Evolutionary conservation across 2,329 filamentous ascomycete species (phyloP), one percentile per base, ranked within the genome.

Genomic region (Calonectria ilicicola): DNA sequence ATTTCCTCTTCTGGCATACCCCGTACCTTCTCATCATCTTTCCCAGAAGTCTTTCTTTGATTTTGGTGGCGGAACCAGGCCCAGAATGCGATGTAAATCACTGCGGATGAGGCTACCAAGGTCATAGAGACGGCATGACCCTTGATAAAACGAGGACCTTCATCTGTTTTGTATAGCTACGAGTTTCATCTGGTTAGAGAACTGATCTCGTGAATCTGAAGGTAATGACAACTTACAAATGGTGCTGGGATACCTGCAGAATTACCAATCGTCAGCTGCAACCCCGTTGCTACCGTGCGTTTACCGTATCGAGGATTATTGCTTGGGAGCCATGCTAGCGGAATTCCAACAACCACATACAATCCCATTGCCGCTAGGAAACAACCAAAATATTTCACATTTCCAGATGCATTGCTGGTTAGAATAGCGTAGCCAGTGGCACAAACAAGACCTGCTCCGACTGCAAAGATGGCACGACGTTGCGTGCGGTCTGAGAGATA

Each of bases 291-390:
- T 2, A 89, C 89, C 0, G 91, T 91, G 17, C 92, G 85, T 80
- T 93, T 93, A 3, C 90, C 91, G 69, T 93, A 93, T 0, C 91
- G 85, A 0, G 92, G 91, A 14, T 89, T 86, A 65, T 93, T 93
- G 5, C 87, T 89, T 0, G 90, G 85, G 35, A 89, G 74, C 83
- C 84, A 85, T 9, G 83, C 81, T 2, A 85, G 77, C 7, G 84
- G 83, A 14, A 85, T 74, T 0, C 84, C 82, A 1, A 84, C 82
- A 40, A 83, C 80, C 0, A 83, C 78, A 76, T 93, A 93, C 0
- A 93, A 75, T 0, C 92, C 92, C 81, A 90, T 85, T 0, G 91
- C 91, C 0, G 92, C 88, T 15, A 93, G 82, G 79, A 93, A 89
- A 70, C 91, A 92, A 1, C 90, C 81, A 27, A 91, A 91, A 73